phyloP scores from a whole-genome alignment of 2,329 filamentous ascomycete genomes.

The Ceratocystis huliohia region DNA sequence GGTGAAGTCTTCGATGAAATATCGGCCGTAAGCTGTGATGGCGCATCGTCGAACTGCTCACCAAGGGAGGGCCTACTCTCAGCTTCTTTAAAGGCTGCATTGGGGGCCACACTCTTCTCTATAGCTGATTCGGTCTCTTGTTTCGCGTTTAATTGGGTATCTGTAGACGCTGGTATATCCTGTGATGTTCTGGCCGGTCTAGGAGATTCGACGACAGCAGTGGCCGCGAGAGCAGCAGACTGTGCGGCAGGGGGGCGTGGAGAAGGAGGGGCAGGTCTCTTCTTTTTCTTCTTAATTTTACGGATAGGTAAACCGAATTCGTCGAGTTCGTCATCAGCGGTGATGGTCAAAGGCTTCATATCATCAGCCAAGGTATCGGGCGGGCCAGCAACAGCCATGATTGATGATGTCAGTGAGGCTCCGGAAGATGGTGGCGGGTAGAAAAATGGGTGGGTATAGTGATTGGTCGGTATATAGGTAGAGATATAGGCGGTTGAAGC shows the following conservation, averaged over 20 bases:
- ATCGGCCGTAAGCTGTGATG: not conserved
- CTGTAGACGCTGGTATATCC: not conserved
- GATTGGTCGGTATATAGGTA: not conserved
- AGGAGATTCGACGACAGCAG: not conserved
- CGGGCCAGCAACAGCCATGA: not conserved
- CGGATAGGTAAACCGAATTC: constrained; percentile 57
- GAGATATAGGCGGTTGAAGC: not conserved
- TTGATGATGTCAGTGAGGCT: not conserved
- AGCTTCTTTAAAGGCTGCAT: not conserved
- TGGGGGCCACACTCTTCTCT: not conserved
- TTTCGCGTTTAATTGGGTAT: not conserved
- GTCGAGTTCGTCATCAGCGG: constrained; percentile 39
- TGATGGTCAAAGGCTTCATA: constrained; percentile 20
- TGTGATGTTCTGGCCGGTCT: not conserved
- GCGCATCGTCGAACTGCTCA: not conserved
- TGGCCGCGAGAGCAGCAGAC: not conserved
- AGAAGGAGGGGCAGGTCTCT: constrained; percentile 22
- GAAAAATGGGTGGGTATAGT: not conserved
- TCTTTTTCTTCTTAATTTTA: constrained; percentile 23
- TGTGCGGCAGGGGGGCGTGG: not conserved
- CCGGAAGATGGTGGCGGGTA: not conserved
- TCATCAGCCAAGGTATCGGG: constrained; percentile 13
- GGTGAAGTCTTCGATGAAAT: not conserved
- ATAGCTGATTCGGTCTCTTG: not conserved
- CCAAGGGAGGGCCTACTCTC: not conserved